Base-by-base conservation (phyloP, 129 eudicot genomes). In the Chrysanthemum seticuspe region DNA sequence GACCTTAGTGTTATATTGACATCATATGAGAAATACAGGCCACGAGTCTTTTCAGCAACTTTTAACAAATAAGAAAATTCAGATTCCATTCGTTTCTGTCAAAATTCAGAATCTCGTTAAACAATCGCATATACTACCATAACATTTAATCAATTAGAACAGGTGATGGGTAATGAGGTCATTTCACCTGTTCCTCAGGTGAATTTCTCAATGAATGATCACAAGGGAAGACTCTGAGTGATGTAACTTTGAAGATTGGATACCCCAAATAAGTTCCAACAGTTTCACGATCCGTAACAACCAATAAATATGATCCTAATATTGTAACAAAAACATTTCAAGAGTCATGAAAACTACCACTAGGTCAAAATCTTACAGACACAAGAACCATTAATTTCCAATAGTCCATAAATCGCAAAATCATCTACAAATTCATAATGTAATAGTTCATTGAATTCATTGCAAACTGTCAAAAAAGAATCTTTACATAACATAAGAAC, bases 1-100 rank as follows among this genome's bases (percentile, higher is more conserved):
- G 72, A 94, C 99, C 99, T 94, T 80, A 90, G 66, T 34, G 99
- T 94, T 75, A 94, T 87, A 84, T 94, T 94, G 79, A 83, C 96
- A 78, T 94, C 94, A 81, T 94, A 94, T 19, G 99, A 94, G 71
- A 88, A 94, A 80, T 84, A 94, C 53, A 94, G 88, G 62, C 96
- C 96, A 56, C 85, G 85, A 50, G 97, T 86, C 79, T 36, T 76
- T 84, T 94, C 94, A 74, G 94, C 97, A 73, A 89, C 82, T 74
- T 73, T 86, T 65, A 94, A 80, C 83, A 94, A 75, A 51, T 79
- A 67, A n/a, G 89, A 85, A 80, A 94, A 90, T 68, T 90, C 96
- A 7, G 88, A 72, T 82, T 94, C 99, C 94, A 85, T 84, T 75
- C 81, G 86, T 83, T 90, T 94, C 99, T 94, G 96, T 74, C 64